Percentiles rank a stretch among this genome's conserved stretches.
These are phyloP conservation scores for Cordyceps javanica DNA, from an alignment of 2,329 filamentous ascomycete genomes.

Conservation along the genomic window DNA sequence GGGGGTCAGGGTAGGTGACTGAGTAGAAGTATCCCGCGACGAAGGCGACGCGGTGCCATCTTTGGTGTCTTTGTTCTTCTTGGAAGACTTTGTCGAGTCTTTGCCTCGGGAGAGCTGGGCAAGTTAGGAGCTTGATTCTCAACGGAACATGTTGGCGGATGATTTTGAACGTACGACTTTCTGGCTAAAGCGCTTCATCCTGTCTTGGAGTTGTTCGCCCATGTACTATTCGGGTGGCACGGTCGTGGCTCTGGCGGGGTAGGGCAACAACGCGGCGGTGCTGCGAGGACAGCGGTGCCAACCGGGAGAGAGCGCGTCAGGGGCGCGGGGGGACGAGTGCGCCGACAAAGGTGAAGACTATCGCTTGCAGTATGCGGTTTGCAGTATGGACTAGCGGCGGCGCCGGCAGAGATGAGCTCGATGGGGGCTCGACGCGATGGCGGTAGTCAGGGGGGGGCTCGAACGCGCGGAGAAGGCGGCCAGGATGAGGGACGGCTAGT, in stretches of 20 bases:
- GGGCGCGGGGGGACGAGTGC: not conserved
- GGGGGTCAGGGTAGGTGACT: constrained; percentile 66
- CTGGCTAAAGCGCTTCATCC: constrained; percentile 96
- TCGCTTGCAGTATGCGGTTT: not conserved
- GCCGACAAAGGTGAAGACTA: not conserved
- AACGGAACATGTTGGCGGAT: constrained; percentile 11
- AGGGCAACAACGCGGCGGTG: constrained; percentile 7
- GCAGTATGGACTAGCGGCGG: not conserved
- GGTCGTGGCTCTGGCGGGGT: constrained; percentile 13
- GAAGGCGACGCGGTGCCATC: constrained; percentile 77
- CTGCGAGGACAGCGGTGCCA: constrained; percentile 2
- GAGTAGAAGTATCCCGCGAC: constrained; percentile 45
- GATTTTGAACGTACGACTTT: constrained; percentile 70
- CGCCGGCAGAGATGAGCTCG: not conserved
- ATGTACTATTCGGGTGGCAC: constrained; percentile 1
- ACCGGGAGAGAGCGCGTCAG: constrained; percentile 1
- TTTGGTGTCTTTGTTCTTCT: constrained; percentile 66
- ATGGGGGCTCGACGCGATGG: constrained; percentile 5
- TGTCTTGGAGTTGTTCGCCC: constrained; percentile 32
- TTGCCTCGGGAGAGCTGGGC: constrained; percentile 85
- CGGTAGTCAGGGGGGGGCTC: constrained; percentile 7
- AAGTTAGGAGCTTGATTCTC: not conserved
- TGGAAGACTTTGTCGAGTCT: constrained; percentile 75
- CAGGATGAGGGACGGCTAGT: not conserved
- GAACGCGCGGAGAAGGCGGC: constrained; percentile 3